Percentiles rank a stretch among this genome's conserved stretches.
Evolutionary conservation across 768 basidiomycete genomes (phyloP).

Genomic region (Lactarius akahatsu): DNA sequence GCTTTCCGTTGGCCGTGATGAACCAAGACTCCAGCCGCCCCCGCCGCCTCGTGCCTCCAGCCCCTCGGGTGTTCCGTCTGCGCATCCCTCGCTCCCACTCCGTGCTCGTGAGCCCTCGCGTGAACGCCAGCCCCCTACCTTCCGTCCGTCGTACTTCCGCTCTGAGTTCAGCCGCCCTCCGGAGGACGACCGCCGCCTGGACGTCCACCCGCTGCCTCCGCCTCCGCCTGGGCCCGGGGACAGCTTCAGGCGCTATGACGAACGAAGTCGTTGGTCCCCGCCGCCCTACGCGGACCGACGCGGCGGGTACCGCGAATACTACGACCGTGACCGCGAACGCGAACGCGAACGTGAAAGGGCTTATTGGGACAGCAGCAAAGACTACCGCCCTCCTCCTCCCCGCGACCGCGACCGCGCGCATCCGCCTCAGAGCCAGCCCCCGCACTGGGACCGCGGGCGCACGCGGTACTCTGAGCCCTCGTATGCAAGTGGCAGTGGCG

Average conservation of each 20-base stretch:
- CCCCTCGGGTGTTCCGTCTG: slow-evolving; percentile 9
- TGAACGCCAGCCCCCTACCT: slow-evolving; percentile 14
- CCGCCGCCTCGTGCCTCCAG: slow-evolving; percentile 12
- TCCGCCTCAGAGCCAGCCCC: background rate
- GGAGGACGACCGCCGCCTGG: slow-evolving; percentile 25
- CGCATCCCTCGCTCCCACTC: slow-evolving; percentile 12
- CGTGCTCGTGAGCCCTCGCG: slow-evolving; percentile 25
- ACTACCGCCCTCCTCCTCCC: slow-evolving; percentile 8
- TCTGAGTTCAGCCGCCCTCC: slow-evolving; percentile 27
- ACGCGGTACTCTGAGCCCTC: slow-evolving; percentile 20
- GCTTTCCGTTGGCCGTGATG: slow-evolving; percentile 13
- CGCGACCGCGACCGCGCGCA: slow-evolving; percentile 11
- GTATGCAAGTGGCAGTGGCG: background rate
- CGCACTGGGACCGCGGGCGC: slow-evolving; percentile 17
- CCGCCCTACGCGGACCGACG: slow-evolving; percentile 16
- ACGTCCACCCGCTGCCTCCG: slow-evolving; percentile 7
- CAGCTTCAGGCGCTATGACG: slow-evolving; percentile 18
- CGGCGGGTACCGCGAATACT: slow-evolving; percentile 19
- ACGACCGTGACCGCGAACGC: slow-evolving; percentile 22
- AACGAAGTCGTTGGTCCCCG: slow-evolving; percentile 20
- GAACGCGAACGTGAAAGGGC: background rate
- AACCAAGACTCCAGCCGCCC: slow-evolving; percentile 10
- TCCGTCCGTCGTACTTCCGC: slow-evolving; percentile 28
- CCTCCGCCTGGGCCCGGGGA: slow-evolving; percentile 2
- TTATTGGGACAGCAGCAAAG: slow-evolving; percentile 12